phyloP scores from a whole-genome alignment of 2,329 filamentous ascomycete species.

The Neurospora sp. region DNA sequence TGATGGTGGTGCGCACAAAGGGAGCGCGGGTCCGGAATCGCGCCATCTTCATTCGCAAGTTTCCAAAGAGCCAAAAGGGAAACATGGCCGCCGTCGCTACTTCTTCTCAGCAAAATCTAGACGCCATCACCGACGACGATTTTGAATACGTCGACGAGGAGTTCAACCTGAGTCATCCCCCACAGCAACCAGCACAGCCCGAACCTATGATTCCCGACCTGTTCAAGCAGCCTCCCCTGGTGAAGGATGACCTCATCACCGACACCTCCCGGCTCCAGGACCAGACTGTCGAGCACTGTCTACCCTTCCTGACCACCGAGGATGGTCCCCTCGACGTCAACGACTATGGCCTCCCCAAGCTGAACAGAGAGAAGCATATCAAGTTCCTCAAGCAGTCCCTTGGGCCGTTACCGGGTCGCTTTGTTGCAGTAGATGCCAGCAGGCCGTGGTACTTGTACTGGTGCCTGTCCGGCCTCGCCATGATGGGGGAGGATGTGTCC shows the following conservation, averaged over 20 bases:
- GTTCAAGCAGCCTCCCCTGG: slow-evolving; percentile 47
- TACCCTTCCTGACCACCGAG: slow-evolving; percentile 55
- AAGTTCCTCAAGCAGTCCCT: slow-evolving; percentile 52
- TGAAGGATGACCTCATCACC: slow-evolving; percentile 58
- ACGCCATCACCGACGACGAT: slow-evolving; percentile 5
- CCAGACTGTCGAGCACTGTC: slow-evolving; percentile 55
- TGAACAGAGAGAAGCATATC: slow-evolving; percentile 55
- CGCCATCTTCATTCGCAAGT: slow-evolving; percentile 3
- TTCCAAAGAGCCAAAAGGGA: neutral
- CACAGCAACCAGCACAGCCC: neutral
- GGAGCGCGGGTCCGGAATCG: slow-evolving; percentile 1
- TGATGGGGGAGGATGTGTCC: slow-evolving; percentile 64
- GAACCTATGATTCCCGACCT: slow-evolving; percentile 38
- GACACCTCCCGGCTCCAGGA: slow-evolving; percentile 59
- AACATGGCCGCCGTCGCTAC: slow-evolving; percentile 4
- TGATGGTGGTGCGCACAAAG: slow-evolving; percentile 6
- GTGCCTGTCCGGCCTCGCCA: slow-evolving; percentile 64
- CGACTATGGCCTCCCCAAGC: slow-evolving; percentile 58
- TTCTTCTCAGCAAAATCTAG: slow-evolving; percentile 4
- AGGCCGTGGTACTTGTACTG: slow-evolving; percentile 94
- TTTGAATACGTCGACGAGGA: slow-evolving; percentile 17
- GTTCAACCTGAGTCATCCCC: slow-evolving; percentile 8
- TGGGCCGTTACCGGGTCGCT: slow-evolving; percentile 55
- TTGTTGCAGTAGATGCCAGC: slow-evolving; percentile 71
- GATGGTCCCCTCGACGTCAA: slow-evolving; percentile 48